Conservation (phyloP, 768 basidiomycete species). For the Xerocomellus chrysenteron region DNA sequence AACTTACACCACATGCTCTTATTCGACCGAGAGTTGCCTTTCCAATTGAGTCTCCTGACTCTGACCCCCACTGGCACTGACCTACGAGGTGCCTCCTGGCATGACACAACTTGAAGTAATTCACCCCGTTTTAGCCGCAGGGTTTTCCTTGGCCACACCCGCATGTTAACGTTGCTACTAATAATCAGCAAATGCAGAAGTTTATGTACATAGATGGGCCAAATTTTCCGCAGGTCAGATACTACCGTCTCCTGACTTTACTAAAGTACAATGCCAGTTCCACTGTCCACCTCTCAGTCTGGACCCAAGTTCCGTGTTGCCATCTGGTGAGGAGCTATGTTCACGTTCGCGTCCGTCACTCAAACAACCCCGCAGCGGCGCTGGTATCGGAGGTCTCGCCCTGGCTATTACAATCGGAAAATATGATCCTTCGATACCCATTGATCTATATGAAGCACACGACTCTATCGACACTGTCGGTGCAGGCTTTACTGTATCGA, state of each 20-base stretch:
- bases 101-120: neutral
- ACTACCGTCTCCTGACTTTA: neutral
- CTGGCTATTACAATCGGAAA: constrained; percentile 41
- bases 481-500: constrained; percentile 47
- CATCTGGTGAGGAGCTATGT: constrained; percentile 15
- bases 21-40: neutral
- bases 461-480: constrained; percentile 40
- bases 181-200: too few species aligned
- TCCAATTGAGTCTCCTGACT: too few species aligned
- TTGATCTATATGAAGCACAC: constrained; percentile 49
- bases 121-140: neutral
- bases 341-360: neutral
- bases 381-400: constrained; percentile 45
- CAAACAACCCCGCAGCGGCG: constrained; percentile 26
- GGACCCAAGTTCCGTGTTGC: constrained; percentile 19
- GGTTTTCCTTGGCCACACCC: neutral
- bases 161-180: neutral
- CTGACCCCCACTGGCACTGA: too few species aligned
- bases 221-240: neutral
- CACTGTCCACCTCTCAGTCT: neutral
- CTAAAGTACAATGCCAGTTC: neutral
- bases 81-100: neutral
- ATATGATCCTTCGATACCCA: constrained; percentile 32
- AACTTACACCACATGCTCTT: neutral
- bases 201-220: neutral